Evolutionary conservation across 495 filamentous ascomycete genomes (phyloP), one percentile per base, ranked within the genome.

Genomic region (Tetracladium setigerum): DNA sequence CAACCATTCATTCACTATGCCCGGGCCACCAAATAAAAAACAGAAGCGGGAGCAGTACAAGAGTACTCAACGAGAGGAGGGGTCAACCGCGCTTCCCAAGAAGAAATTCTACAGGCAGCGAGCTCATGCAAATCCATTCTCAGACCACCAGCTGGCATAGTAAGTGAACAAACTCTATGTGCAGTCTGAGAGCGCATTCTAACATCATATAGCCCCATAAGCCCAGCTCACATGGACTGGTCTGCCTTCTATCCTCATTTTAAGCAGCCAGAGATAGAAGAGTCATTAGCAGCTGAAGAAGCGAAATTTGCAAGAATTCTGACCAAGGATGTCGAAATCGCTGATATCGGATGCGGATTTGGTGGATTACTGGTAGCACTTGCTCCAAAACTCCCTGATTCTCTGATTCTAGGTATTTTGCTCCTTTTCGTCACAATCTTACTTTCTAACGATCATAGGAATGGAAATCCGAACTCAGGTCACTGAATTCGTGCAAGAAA

Each of bases 121-220:
- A 59, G 92, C 92, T 24, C 92, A 98, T 66, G 94, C 92, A 38
- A 98, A 98, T 71, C 88, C 89, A 9, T 97, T 98, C 66, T 95
- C 90, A 0, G 92, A 98, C 59, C 92, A 97, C 67, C 62, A 75
- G 12, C 72, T 98, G 60, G 73, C 69, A 49, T 97, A 98, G 92
- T 95, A 76, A 60, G 77, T 68, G n/a, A 44, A 16, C n/a, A 30
- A 16, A 39, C 42, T 46, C 32, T 8, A 15, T 49, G 18, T 30
- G 12, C 13, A 16, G 18, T 32, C 13, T 16, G 19, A 15, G 38
- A 41, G 17, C 17, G 19, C 5, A 13, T 35, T 32, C 36, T 45
- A 35, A 52, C 44, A 34, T 1, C 2, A 38, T 34, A 36, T 55
- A 96, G 91, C 62, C 92, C 92, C n/a, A 67, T 76, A 38, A 79